Percentiles rank a stretch among this genome's conserved stretches.
Evolutionary conservation across 2,329 filamentous ascomycete genomes (phyloP).

Genomic region (Aspergillus sp.): DNA sequence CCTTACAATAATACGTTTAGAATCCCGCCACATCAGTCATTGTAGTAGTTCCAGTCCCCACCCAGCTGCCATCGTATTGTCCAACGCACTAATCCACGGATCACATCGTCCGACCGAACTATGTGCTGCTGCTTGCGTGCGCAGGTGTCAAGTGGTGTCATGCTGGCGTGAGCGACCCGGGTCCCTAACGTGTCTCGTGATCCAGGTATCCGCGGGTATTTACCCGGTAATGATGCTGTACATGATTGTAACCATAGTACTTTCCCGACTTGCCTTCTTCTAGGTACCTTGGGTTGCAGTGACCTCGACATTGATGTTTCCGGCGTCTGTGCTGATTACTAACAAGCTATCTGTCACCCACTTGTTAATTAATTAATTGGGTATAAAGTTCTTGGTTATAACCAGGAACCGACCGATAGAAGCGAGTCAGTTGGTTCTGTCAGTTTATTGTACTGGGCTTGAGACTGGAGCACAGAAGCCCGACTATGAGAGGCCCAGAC

Average conservation of each 20-base stretch:
- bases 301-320: no score
- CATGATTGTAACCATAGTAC: no score
- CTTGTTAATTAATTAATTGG: no score
- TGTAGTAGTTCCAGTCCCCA: background rate
- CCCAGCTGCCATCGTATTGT: background rate
- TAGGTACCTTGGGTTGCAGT: no score
- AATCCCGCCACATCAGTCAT: background rate
- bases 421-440: no score
- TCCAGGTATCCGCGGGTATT: background rate
- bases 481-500: background rate
- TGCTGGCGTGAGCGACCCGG: background rate
- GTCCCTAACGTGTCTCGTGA: background rate
- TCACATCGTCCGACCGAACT: background rate
- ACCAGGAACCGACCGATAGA: no score
- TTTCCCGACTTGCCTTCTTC: no score
- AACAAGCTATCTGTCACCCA: no score
- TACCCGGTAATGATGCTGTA: no score
- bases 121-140: background rate
- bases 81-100: background rate
- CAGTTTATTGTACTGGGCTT: no score
- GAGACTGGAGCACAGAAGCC: background rate
- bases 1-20: background rate
- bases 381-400: no score
- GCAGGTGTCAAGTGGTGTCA: slow-evolving; percentile 5
- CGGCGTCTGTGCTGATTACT: no score